Evolutionary conservation across 2,329 filamentous ascomycete species (phyloP).

Genomic region (Ophiocordyceps camponoti-saundersi): DNA sequence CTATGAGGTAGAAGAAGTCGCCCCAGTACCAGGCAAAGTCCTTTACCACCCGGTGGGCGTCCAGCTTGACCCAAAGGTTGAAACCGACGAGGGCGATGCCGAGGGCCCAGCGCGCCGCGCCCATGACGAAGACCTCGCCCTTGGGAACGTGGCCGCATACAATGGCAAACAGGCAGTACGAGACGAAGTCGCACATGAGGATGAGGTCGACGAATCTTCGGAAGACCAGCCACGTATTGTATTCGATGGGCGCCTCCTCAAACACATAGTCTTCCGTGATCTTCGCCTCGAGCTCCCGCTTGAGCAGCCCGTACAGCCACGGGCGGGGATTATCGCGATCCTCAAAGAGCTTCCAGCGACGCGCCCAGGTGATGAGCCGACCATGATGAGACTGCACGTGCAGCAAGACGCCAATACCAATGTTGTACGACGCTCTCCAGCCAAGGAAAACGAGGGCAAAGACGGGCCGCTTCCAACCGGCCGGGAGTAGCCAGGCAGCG

Average conservation of each 20-base stretch:
- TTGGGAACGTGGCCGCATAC: constrained; percentile 64
- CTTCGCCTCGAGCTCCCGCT: constrained; percentile 83
- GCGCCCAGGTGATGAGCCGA: constrained; percentile 73
- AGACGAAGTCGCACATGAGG: constrained; percentile 96
- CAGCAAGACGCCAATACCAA: constrained; percentile 80
- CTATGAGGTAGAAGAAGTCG: constrained; percentile 96
- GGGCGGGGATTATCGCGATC: constrained; percentile 70
- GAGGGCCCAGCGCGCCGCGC: constrained; percentile 56
- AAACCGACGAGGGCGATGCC: constrained; percentile 73
- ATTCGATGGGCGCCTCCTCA: constrained; percentile 84
- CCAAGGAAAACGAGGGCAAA: constrained; percentile 78
- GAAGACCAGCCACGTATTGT: constrained; percentile 98
- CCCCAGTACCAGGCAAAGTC: constrained; percentile 99
- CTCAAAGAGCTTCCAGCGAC: constrained; percentile 73
- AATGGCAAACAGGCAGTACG: constrained; percentile 89
- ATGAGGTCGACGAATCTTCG: constrained; percentile 90
- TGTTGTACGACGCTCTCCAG: constrained; percentile 86
- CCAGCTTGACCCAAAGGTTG: constrained; percentile 97
- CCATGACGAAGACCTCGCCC: constrained; percentile 54
- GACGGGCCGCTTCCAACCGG: constrained; percentile 50
- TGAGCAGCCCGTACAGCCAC: constrained; percentile 66
- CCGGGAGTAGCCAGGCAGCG: constrained; percentile 56
- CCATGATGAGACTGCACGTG: constrained; percentile 81
- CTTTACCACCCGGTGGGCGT: constrained; percentile 94
- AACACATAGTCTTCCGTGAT: constrained; percentile 89